Base-by-base conservation (phyloP, 2,329 filamentous ascomycete species). In the Pseudogymnoascus sp. region DNA sequence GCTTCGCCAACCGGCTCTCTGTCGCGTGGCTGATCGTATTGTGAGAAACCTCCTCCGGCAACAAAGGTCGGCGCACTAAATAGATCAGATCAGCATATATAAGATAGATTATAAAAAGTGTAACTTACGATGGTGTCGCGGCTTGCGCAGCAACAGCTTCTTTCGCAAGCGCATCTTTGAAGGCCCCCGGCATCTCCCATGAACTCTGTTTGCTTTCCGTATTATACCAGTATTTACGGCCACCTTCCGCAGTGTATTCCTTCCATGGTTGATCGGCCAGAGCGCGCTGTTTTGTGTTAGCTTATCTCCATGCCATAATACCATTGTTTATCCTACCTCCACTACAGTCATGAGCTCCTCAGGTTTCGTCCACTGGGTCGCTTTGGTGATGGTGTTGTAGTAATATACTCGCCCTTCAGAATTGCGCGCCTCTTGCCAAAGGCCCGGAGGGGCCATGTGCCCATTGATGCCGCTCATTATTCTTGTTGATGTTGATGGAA, bases 171-270 rank as follows among this genome's bases (percentile, higher is more conserved):
- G 90, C 89, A 69, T 82, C 82, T 72, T 90, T 91, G 77, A 92
- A 92, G 66, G 79, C 85, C 63, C 91, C 89, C 63, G 94, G 94
- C 83, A 96, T 92, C 71, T 92, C 89, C 94, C 94, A 99, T 33
- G 90, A 91, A 74, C 92, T 97, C 77, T 92, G 84, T 76, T 93
- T 92, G 50, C 90, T 92, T 75, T 95, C 89, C 35, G 87, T 90
- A 75, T 99, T 94, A 75, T 92, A 93, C 90, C 92, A 99, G 77
- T 99, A 99, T 73, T 93, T 91, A 70, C 88, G 86, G 56, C 93
- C 94, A 67, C 91, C 90, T 66, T 92, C 86, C 21, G 90, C 87
- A 25, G 88, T 91, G 72, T 96, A 94, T 75, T 96, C 91, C 72
- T 93, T 94, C 92, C 92, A 99, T 67, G 90, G 90, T 69, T 94